Evolutionary conservation across 2,329 filamentous ascomycete genomes (phyloP).

Genomic region (Fonsecaea pedrosoi): DNA sequence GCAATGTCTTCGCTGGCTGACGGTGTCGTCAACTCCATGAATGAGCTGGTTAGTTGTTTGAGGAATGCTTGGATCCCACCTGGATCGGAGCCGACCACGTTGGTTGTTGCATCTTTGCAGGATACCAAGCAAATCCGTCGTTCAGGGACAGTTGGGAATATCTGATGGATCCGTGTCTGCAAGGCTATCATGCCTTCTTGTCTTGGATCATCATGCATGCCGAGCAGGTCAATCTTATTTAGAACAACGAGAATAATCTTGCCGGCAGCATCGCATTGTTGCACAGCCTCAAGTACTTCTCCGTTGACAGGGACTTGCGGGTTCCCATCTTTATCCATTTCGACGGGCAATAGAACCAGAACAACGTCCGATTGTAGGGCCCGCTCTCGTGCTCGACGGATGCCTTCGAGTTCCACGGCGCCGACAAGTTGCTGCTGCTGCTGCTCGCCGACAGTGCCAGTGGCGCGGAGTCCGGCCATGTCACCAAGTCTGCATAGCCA

Average conservation of each 20-base stretch:
- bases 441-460: slow-evolving; percentile 30
- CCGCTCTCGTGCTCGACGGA: slow-evolving; percentile 80
- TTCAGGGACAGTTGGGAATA: slow-evolving; percentile 52
- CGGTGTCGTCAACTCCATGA: slow-evolving; percentile 71
- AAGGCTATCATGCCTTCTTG: slow-evolving; percentile 24
- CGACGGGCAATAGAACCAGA: slow-evolving; percentile 78
- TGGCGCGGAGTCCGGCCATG: slow-evolving; percentile 79
- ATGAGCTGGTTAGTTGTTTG: slow-evolving; percentile 69
- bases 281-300: slow-evolving; percentile 63
- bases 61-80: slow-evolving; percentile 75
- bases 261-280: slow-evolving; percentile 56
- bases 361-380: slow-evolving; percentile 85
- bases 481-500: slow-evolving; percentile 95
- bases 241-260: slow-evolving; percentile 65
- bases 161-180: slow-evolving; percentile 49
- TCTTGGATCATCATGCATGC: slow-evolving; percentile 39
- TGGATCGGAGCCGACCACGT: slow-evolving; percentile 43
- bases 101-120: slow-evolving; percentile 64
- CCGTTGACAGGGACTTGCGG: slow-evolving; percentile 54
- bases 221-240: slow-evolving; percentile 66
- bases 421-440: slow-evolving; percentile 60
- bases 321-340: slow-evolving; percentile 52
- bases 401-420: slow-evolving; percentile 84
- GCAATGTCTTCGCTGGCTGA: slow-evolving; percentile 43
- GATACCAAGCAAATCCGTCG: slow-evolving; percentile 70